Evolutionary conservation across 306 rosid species (phyloP).

Genomic region (Fragaria ananassa): DNA sequence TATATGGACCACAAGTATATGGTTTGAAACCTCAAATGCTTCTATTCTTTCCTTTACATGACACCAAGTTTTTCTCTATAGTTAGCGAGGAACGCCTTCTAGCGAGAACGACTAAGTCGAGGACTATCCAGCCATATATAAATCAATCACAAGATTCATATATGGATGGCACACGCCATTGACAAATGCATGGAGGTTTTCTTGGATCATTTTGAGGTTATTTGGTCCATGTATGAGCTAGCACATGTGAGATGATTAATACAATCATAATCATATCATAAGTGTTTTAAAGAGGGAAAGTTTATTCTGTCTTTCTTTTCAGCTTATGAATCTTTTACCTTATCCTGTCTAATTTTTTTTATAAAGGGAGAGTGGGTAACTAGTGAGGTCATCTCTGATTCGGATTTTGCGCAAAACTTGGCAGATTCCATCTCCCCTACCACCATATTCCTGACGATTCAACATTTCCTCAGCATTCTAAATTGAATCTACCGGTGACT

Average conservation of each 20-base stretch:
- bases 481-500: slow-evolving; percentile 30
- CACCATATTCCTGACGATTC: slow-evolving; percentile 66
- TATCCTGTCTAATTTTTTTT: not conserved
- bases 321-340: slow-evolving; percentile 14
- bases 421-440: slow-evolving; percentile 56
- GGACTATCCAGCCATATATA: too few relatives aligned
- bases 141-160: not conserved
- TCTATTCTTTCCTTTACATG: slow-evolving; percentile 35
- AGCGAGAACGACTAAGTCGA: too few relatives aligned
- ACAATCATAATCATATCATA: not conserved
- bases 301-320: not conserved
- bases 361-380: slow-evolving; percentile 22
- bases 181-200: not conserved
- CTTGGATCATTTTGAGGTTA: slow-evolving; percentile 17
- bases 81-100: too few relatives aligned
- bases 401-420: slow-evolving; percentile 61
- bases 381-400: slow-evolving; percentile 45
- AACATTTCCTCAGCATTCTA: slow-evolving; percentile 44
- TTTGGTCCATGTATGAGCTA: not conserved
- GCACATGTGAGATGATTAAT: slow-evolving; percentile 25
- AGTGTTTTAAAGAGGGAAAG: not conserved
- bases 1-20: slow-evolving; percentile 32
- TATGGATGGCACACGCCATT: not conserved
- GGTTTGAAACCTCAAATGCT: slow-evolving; percentile 35
- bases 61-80: slow-evolving; percentile 13